Evolutionary conservation across 768 basidiomycete species (phyloP).

Genomic region (Lanmaoa pseudosensibilis): DNA sequence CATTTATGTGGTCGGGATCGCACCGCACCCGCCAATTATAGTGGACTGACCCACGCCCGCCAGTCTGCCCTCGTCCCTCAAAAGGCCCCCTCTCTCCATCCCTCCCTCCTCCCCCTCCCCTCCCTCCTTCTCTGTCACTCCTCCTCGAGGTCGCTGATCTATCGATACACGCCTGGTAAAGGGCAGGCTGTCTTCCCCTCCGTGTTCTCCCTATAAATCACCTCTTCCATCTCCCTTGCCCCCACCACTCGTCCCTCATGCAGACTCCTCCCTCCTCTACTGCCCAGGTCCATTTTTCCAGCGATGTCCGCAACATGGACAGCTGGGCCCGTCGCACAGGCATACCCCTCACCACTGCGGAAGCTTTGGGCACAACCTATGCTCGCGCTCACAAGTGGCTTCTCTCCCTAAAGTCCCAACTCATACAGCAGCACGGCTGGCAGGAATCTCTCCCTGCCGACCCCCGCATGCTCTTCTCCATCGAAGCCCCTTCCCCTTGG

Average conservation of each 20-base stretch:
- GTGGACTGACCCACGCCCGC: constrained; percentile 44
- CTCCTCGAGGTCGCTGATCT: constrained; percentile 25
- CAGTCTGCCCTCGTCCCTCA: constrained; percentile 35
- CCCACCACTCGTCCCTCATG: constrained; percentile 19
- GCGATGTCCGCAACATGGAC: constrained; percentile 79
- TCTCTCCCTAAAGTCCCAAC: constrained; percentile 55
- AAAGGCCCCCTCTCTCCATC: constrained; percentile 36
- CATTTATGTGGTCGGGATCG: constrained; percentile 52
- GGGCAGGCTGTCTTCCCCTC: constrained; percentile 23
- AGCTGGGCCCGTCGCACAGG: constrained; percentile 77
- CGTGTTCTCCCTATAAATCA: constrained; percentile 27
- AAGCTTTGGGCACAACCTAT: constrained; percentile 78
- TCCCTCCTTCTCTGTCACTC: constrained; percentile 29
- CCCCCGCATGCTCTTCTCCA: constrained; percentile 72
- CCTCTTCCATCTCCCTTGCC: background rate
- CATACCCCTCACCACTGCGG: constrained; percentile 81
- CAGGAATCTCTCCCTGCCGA: constrained; percentile 58
- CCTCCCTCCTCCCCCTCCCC: constrained; percentile 27
- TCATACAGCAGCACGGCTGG: constrained; percentile 73
- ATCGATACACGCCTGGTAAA: constrained; percentile 31
- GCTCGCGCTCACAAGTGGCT: constrained; percentile 80
- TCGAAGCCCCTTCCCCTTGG: constrained; percentile 78
- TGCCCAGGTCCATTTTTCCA: constrained; percentile 73
- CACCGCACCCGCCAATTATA: constrained; percentile 54
- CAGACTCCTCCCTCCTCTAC: constrained; percentile 38